Conservation (phyloP, 2,329 filamentous ascomycete genomes). For the Elsinoe fawcettii region DNA sequence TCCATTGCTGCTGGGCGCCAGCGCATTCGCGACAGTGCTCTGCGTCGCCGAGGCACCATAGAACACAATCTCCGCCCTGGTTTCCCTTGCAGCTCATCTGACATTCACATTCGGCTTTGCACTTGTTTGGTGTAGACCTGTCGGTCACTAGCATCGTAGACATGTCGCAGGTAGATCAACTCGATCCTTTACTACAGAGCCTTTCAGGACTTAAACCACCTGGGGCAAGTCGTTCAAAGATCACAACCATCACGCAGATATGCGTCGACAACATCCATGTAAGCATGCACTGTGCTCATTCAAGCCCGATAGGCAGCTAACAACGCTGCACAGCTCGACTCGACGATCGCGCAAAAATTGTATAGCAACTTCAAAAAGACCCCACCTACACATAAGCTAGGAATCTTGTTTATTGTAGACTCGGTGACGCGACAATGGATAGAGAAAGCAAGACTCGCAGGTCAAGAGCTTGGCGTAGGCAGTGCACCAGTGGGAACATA, state of each 20-base stretch:
- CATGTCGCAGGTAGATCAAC: conserved; percentile 59
- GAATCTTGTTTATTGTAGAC: conserved; percentile 99
- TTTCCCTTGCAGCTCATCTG: conserved; percentile 5
- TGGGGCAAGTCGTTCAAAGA: conserved; percentile 88
- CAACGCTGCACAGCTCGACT: conserved; percentile 69
- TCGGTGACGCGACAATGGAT: conserved; percentile 99
- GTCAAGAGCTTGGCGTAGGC: conserved; percentile 67
- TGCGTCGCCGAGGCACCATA: background rate
- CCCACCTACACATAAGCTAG: conserved; percentile 90
- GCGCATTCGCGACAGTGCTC: background rate
- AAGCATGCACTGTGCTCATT: conserved; percentile 29
- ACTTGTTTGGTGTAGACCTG: background rate
- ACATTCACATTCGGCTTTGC: background rate
- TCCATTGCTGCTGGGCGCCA: background rate
- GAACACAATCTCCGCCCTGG: conserved; percentile 12
- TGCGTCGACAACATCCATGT: conserved; percentile 89
- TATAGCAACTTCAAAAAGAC: conserved; percentile 96
- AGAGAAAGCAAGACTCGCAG: conserved; percentile 81
- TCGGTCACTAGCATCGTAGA: conserved; percentile 17
- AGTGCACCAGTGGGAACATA: conserved; percentile 84
- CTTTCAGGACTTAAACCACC: conserved; percentile 88
- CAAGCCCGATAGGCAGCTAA: conserved; percentile 23
- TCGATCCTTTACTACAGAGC: conserved; percentile 83
- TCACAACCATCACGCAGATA: conserved; percentile 75
- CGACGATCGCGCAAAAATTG: conserved; percentile 88